Evolutionary conservation across 2,329 filamentous ascomycete species (phyloP).

Genomic region (Sporothrix brunneoviolacea): DNA sequence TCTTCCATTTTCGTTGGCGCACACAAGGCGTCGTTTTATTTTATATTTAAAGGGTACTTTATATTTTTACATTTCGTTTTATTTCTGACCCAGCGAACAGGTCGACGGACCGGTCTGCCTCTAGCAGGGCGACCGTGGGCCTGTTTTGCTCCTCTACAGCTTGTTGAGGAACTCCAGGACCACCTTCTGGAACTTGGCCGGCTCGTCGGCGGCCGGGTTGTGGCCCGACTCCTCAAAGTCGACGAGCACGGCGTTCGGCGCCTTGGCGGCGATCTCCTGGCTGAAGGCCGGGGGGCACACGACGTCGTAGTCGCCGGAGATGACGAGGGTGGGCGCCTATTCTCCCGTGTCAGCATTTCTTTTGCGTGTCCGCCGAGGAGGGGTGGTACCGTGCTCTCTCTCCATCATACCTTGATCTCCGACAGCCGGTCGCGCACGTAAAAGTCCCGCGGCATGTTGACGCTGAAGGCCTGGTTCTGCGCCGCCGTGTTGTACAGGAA

Average conservation of each 20-base stretch:
- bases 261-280: not conserved
- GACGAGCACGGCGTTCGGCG: not conserved
- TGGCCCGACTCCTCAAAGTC: conserved; percentile 2
- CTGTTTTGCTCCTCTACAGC: no score
- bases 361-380: no score
- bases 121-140: no score
- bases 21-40: no score
- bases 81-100: no score
- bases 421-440: not conserved
- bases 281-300: not conserved
- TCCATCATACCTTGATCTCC: not conserved
- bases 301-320: not conserved
- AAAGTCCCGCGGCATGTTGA: not conserved
- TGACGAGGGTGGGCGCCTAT: not conserved
- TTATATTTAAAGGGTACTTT: no score
- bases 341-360: no score
- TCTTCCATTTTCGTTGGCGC: no score
- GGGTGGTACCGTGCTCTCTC: no score
- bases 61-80: no score
- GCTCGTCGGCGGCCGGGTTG: conserved; percentile 3
- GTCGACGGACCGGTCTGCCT: no score
- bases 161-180: not conserved
- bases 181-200: not conserved
- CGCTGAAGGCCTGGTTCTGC: conserved; percentile 1
- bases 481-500: conserved; percentile 1